Conservation (phyloP, 192 early-diverging fungal species). For the Umbelopsis sp. region DNA sequence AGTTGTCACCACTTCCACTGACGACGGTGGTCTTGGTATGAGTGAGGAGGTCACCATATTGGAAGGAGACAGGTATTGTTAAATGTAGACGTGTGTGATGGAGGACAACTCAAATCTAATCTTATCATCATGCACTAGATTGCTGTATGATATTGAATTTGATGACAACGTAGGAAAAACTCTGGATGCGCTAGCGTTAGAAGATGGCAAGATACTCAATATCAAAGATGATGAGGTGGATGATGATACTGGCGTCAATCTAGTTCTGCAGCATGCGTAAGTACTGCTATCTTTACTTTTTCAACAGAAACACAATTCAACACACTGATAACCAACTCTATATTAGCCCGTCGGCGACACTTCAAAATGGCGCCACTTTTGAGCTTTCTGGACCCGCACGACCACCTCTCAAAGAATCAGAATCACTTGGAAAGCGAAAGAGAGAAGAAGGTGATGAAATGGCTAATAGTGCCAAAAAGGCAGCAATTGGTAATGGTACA, state of each 20-base stretch:
- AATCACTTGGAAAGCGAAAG: not conserved
- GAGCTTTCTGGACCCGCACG: not conserved
- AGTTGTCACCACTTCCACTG: conserved; percentile 34
- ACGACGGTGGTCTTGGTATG: conserved; percentile 56
- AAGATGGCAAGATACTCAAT: conserved; percentile 57
- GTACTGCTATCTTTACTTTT: not conserved
- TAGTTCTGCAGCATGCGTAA: conserved; percentile 11
- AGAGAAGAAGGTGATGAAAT: not conserved
- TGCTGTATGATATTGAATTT: conserved; percentile 89
- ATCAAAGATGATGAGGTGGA: conserved; percentile 61
- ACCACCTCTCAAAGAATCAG: not conserved
- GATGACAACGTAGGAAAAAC: conserved; percentile 73
- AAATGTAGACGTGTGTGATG: not conserved
- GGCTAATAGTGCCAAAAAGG: not conserved
- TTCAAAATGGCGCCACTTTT: not conserved
- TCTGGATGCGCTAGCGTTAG: conserved; percentile 62
- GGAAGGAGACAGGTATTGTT: conserved; percentile 61
- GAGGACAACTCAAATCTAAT: not conserved
- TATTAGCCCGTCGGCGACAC: not conserved
- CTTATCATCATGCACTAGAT: conserved; percentile 35
- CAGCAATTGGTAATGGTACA: not conserved
- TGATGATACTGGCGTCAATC: conserved; percentile 22
- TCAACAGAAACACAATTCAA: not conserved
- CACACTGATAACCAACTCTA: not conserved
- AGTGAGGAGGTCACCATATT: conserved; percentile 73